phyloP scores from a whole-genome alignment of 768 basidiomycete species.

The Trametes maxima region DNA sequence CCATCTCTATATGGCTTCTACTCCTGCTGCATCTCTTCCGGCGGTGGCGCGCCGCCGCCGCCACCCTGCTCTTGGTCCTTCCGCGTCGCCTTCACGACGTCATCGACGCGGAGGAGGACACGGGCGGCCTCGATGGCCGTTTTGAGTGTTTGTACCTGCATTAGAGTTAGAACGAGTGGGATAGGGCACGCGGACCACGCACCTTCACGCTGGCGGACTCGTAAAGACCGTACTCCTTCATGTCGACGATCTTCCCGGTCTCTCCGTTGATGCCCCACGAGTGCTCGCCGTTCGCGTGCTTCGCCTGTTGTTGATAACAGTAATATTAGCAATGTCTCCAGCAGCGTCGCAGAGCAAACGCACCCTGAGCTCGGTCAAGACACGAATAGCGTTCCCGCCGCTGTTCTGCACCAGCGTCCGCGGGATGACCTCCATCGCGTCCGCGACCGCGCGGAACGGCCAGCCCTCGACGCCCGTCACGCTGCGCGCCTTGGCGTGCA shows the following conservation, averaged over 20 bases:
- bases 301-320: constrained; percentile 59
- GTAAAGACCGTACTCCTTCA: constrained; percentile 92
- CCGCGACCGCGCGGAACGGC: constrained; percentile 90
- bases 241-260: constrained; percentile 93
- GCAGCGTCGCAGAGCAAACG: constrained; percentile 30
- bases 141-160: constrained; percentile 90
- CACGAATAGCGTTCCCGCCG: constrained; percentile 93
- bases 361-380: constrained; percentile 90
- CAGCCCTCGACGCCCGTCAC: constrained; percentile 89
- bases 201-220: constrained; percentile 94
- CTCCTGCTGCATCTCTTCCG: constrained; percentile 54
- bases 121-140: constrained; percentile 97
- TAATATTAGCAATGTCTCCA: not conserved
- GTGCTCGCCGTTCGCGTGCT: constrained; percentile 88
- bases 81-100: constrained; percentile 87
- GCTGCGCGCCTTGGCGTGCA: constrained; percentile 77
- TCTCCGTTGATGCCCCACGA: constrained; percentile 97
- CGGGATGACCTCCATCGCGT: constrained; percentile 97
- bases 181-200: not conserved
- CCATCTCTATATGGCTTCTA: not conserved
- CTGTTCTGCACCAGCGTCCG: constrained; percentile 93
- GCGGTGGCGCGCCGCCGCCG: constrained; percentile 45
- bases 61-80: constrained; percentile 65
- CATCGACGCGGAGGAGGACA: constrained; percentile 90
- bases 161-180: not conserved